Percentiles rank a stretch among this genome's conserved stretches.
Evolutionary conservation across 192 early-diverging fungal species (phyloP).

Genomic region (Fimicolochytrium jonesii): DNA sequence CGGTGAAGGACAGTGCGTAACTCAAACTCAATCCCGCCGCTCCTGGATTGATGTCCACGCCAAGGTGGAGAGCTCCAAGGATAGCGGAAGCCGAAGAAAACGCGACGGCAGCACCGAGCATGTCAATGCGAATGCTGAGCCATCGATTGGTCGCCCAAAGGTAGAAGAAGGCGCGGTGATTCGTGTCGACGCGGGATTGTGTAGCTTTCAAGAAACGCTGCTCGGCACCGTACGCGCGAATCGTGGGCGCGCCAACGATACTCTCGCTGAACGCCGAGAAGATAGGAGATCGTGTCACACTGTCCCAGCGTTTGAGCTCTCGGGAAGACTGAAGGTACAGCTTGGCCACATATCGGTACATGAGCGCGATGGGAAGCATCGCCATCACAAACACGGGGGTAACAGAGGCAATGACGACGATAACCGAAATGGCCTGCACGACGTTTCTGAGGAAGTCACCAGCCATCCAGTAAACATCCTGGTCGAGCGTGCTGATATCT

Average conservation of each 20-base stretch:
- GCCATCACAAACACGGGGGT: conserved; percentile 56
- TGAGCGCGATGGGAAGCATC: conserved; percentile 18
- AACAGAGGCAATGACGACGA: conserved; percentile 42
- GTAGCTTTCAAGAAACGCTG: conserved; percentile 67
- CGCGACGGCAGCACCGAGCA: conserved; percentile 70
- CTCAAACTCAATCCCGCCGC: conserved; percentile 82
- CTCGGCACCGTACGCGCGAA: conserved; percentile 81
- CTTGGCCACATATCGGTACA: conserved; percentile 63
- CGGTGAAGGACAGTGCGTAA: conserved; percentile 83
- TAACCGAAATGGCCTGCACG: conserved; percentile 10
- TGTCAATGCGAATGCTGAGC: conserved; percentile 62
- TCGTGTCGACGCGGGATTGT: conserved; percentile 55
- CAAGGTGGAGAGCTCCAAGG: conserved; percentile 33
- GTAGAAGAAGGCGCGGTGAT: conserved; percentile 84
- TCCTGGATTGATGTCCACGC: conserved; percentile 63
- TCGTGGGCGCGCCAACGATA: conserved; percentile 73
- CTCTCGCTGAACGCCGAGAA: conserved; percentile 47
- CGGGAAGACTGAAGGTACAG: conserved; percentile 43
- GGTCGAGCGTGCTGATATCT: conserved; percentile 66
- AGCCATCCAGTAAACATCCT: conserved; percentile 11
- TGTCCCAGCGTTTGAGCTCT: conserved; percentile 48
- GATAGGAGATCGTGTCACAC: conserved; percentile 46
- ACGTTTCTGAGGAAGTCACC: conserved; percentile 19
- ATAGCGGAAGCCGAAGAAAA: conserved; percentile 76
- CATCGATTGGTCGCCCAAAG: conserved; percentile 80